These are phyloP conservation scores for Suhomyces ambrosiae DNA, from an alignment of 1,139 yeast genomes.

Conservation along the genomic window DNA sequence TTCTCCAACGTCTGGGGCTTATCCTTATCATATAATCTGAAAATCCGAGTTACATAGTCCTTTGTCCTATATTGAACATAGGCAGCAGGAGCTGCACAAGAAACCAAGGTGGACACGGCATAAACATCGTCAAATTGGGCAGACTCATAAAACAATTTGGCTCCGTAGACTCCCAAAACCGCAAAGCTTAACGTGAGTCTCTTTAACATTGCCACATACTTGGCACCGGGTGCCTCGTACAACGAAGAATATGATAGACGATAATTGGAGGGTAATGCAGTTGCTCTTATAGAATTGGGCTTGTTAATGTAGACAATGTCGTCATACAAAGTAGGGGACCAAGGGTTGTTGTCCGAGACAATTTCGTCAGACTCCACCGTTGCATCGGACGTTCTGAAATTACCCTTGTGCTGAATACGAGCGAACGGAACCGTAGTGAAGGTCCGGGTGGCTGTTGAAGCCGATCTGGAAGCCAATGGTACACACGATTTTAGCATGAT, in stretches of 20 bases:
- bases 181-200: constrained; percentile 57
- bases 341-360: constrained; percentile 46
- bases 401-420: constrained; percentile 10
- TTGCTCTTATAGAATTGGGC: constrained; percentile 19
- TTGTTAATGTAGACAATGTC: constrained; percentile 38
- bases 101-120: constrained; percentile 44
- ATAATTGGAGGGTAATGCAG: constrained; percentile 42
- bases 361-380: constrained; percentile 47
- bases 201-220: constrained; percentile 57
- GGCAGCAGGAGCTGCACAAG: constrained; percentile 52
- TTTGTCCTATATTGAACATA: constrained; percentile 57
- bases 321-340: constrained; percentile 49
- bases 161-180: constrained; percentile 55
- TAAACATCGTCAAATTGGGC: constrained; percentile 57
- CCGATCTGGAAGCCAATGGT: background rate
- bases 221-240: constrained; percentile 58
- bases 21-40: constrained; percentile 63
- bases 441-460: background rate
- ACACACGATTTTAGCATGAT: no score
- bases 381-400: constrained; percentile 28
- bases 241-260: constrained; percentile 56
- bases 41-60: constrained; percentile 72
- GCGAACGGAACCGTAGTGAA: background rate
- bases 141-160: constrained; percentile 58
- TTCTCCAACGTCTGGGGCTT: constrained; percentile 69